Conservation (phyloP, 768 basidiomycete species). For the Macrocybe gigantea region DNA sequence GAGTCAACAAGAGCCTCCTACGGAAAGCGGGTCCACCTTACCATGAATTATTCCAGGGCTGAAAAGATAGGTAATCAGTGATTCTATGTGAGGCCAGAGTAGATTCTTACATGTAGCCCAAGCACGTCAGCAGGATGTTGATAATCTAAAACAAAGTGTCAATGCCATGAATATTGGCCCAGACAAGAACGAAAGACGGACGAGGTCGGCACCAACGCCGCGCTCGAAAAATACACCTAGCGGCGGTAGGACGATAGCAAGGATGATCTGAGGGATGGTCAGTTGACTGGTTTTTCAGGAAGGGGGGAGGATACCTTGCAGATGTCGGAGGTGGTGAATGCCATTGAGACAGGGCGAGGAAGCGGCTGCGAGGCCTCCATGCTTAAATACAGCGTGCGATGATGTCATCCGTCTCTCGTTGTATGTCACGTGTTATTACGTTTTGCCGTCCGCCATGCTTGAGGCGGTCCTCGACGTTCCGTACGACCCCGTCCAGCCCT, state of each 20-base stretch:
- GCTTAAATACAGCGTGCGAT: too few species aligned
- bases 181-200: constrained; percentile 27
- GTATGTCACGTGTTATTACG: constrained; percentile 1
- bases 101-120: constrained; percentile 68
- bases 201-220: constrained; percentile 74
- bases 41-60: constrained; percentile 80
- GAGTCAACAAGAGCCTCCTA: neutral
- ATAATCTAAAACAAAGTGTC: constrained; percentile 33
- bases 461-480: constrained; percentile 25
- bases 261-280: constrained; percentile 32
- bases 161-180: neutral
- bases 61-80: constrained; percentile 10
- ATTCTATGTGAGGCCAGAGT: neutral
- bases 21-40: constrained; percentile 11
- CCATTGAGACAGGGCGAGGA: constrained; percentile 34
- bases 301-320: constrained; percentile 53
- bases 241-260: constrained; percentile 75
- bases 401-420: neutral
- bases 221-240: constrained; percentile 86
- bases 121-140: constrained; percentile 74
- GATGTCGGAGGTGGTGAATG: constrained; percentile 69
- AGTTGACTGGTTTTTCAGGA: constrained; percentile 5
- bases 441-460: neutral
- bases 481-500: constrained; percentile 24
- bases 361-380: neutral